These are phyloP conservation scores for Zymoseptoria tritici DNA, from an alignment of 2,329 filamentous ascomycete species.

Conservation along the genomic window DNA sequence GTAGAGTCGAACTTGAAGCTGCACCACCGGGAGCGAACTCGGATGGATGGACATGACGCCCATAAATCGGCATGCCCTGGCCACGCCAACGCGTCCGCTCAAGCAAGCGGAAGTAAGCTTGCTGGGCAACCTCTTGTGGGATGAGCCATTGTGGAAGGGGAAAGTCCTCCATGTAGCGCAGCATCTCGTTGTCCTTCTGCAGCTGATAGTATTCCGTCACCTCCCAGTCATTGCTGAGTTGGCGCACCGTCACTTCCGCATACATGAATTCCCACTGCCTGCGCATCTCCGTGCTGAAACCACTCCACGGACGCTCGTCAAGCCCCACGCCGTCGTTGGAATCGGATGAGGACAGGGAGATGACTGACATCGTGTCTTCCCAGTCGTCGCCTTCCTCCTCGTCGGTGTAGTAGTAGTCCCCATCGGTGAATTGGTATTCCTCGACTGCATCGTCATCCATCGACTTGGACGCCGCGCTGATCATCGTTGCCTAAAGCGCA, in stretches of 20 bases:
- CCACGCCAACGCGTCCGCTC: slow-evolving; percentile 23
- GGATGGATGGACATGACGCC: slow-evolving; percentile 2
- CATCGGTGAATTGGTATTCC: slow-evolving; percentile 15
- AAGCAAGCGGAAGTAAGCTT: slow-evolving; percentile 17
- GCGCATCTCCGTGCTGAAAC: slow-evolving; percentile 14
- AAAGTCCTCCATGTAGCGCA: slow-evolving; percentile 23
- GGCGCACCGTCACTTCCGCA: slow-evolving; percentile 10
- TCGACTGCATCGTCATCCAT: slow-evolving; percentile 11
- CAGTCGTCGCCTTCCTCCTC: slow-evolving; percentile 12
- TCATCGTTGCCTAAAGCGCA: not conserved
- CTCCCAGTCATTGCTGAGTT: slow-evolving; percentile 19
- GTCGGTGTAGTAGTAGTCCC: slow-evolving; percentile 11
- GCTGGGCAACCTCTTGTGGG: slow-evolving; percentile 13
- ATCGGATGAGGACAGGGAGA: slow-evolving; percentile 15
- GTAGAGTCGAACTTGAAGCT: not conserved
- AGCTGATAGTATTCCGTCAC: slow-evolving; percentile 24
- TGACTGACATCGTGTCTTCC: slow-evolving; percentile 18
- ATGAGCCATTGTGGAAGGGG: slow-evolving; percentile 25
- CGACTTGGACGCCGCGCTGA: not conserved
- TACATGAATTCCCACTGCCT: slow-evolving; percentile 22
- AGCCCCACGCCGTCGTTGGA: slow-evolving; percentile 6
- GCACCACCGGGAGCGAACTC: not conserved
- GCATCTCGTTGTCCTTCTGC: slow-evolving; percentile 23
- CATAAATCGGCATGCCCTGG: slow-evolving; percentile 22
- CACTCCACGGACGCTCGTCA: slow-evolving; percentile 18